Conservation (phyloP, 192 early-diverging fungal species). For the Tieghemiomyces parasiticus region DNA sequence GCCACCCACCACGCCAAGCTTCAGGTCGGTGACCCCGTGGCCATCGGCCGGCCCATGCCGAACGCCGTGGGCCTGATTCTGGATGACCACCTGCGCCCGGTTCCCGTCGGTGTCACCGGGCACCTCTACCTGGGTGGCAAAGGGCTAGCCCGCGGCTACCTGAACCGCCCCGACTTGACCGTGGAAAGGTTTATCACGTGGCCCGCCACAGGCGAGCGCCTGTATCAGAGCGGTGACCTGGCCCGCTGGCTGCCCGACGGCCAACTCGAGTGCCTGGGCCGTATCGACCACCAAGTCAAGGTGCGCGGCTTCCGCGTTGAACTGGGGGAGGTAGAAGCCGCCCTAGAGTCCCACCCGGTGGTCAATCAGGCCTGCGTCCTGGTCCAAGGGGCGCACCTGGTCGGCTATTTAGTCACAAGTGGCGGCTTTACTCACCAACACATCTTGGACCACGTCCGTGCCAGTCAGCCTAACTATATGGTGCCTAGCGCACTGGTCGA, state of each 20-base stretch:
- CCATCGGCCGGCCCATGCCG: conserved; percentile 15
- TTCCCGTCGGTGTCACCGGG: conserved; percentile 17
- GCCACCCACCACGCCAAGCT: not conserved
- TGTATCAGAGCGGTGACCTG: conserved; percentile 22
- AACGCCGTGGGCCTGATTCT: conserved; percentile 16
- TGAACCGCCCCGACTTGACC: conserved; percentile 20
- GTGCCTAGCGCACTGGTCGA: not conserved
- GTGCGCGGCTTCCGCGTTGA: conserved; percentile 21
- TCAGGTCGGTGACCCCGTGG: not conserved
- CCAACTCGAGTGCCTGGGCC: conserved; percentile 16
- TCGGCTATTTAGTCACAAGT: conserved; percentile 10
- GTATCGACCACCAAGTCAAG: conserved; percentile 21
- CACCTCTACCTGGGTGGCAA: conserved; percentile 17
- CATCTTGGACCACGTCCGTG: not conserved
- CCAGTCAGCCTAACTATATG: not conserved
- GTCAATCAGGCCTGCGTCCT: conserved; percentile 16
- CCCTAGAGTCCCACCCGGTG: conserved; percentile 10
- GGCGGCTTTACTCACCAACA: not conserved
- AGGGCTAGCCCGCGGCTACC: conserved; percentile 21
- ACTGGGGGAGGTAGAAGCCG: conserved; percentile 16
- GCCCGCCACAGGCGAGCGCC: conserved; percentile 14
- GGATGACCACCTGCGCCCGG: conserved; percentile 10
- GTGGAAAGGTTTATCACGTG: conserved; percentile 17
- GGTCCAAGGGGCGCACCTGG: not conserved
- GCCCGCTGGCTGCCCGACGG: conserved; percentile 16